Base-by-base conservation (phyloP, 164 flowering plant species). In the Nymphaea colorata region DNA sequence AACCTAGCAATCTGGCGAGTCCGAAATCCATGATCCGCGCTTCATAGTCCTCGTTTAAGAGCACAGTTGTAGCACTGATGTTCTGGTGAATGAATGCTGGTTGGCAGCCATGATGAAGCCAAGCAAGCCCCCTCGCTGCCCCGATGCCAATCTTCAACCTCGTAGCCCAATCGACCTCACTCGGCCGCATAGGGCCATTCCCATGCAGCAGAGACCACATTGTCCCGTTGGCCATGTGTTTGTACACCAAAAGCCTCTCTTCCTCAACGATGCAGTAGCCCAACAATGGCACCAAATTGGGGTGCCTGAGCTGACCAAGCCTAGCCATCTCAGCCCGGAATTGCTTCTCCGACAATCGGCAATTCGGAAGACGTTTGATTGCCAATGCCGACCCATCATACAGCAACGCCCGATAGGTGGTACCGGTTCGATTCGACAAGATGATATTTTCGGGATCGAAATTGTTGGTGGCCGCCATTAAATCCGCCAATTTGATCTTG, bases 191-290 rank as follows among this genome's bases (percentile, higher is more conserved):
- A 10, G 68, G 66, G 36, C 44, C 76, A 68, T 44, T 65, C 8
- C 70, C 64, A 42, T 80, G 79, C 73, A 86, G 70, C 59, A 71
- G 65, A 1, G 88, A 83, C 41, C 75, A 74, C 69, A 88, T 69
- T 14, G 83, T 83, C 41, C 88, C 91, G 74, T 78, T 81, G 7
- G 84, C 78, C 89, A 88, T 83, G 69, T 83, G 77, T 71, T 86
- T 88, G 62, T 85, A 88, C 51, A 88, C 91, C 77, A 88, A 72
- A n/a, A 88, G 80, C 76, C 78, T 84, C 81, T 88, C 94, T 41
- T 83, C 82, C 67, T 74, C 84, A 61, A 81, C 89, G 3, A 76
- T 69, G 67, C 93, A 88, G 74, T 80, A 88, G 16, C 93, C 93
- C 67, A 88, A 68, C 16, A 88, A 69, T 0, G 93, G 93, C 17